Conservation (phyloP, 2,329 filamentous ascomycete species). For the Penicillium olsonii region DNA sequence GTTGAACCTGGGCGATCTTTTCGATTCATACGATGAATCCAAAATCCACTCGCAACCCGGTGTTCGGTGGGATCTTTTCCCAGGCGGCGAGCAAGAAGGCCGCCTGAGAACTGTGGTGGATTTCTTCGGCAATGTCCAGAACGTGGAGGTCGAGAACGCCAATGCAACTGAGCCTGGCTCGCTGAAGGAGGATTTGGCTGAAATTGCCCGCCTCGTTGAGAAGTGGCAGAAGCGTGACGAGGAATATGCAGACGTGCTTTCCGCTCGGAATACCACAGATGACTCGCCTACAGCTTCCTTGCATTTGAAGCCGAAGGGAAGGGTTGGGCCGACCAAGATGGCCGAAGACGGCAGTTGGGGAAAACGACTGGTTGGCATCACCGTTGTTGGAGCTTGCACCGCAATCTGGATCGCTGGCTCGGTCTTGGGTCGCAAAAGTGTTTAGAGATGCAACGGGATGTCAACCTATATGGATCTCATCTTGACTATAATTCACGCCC, state of each 20-base stretch:
- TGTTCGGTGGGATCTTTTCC: constrained; percentile 92
- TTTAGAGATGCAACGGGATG: constrained; percentile 2
- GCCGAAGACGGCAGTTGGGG: constrained; percentile 68
- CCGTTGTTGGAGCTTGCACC: constrained; percentile 37
- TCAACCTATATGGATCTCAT: not conserved
- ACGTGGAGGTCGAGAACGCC: constrained; percentile 79
- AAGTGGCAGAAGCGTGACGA: constrained; percentile 46
- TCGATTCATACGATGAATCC: constrained; percentile 91
- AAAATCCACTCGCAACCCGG: constrained; percentile 95
- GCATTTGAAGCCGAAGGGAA: constrained; percentile 36
- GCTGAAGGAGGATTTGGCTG: constrained; percentile 70
- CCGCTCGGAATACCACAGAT: constrained; percentile 15
- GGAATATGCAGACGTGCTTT: constrained; percentile 31
- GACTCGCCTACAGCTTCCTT: constrained; percentile 17
- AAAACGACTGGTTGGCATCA: constrained; percentile 44
- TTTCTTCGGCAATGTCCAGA: constrained; percentile 98
- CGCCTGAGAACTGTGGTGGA: constrained; percentile 84
- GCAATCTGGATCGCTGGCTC: constrained; percentile 41
- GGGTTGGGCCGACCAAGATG: constrained; percentile 57
- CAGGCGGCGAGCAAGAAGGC: constrained; percentile 74
- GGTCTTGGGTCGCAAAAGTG: constrained; percentile 28
- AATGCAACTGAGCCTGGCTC: constrained; percentile 54
- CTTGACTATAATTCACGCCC: not conserved
- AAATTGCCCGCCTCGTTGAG: constrained; percentile 65
- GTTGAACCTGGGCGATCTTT: constrained; percentile 87